Base-by-base conservation (phyloP, 768 basidiomycete genomes). In the Lanmaoa rubissima region DNA sequence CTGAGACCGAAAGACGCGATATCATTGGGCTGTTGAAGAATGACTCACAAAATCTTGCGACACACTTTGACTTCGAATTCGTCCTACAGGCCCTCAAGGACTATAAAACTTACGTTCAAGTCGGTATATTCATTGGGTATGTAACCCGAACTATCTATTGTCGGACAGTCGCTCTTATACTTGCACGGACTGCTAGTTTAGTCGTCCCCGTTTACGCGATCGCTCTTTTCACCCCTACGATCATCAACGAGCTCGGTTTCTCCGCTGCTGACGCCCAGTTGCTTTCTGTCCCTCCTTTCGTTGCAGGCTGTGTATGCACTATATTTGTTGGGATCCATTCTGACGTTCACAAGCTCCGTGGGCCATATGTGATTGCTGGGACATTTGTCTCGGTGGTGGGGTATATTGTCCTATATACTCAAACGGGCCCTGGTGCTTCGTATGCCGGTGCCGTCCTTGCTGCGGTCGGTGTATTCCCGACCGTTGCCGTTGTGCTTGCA, bases 381-480 rank as follows among this genome's bases (percentile, higher is more conserved):
- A 69, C 72, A 35, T 46, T 75, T 4, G 68, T 82, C 5, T 76
- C 81, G 0, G 65, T 85, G 47, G 69, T 82, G 11, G 84, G 83
- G 16, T 85, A 79, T 54, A 73, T 82, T 54, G 56, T 84, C 21
- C 65, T 82, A 26, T 81, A 81, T 54, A 70, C 72, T 17, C 68
- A 66, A 48, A 54, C 50, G 5, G 45, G 28, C 16, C 34, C 72
- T 9, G 56, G 53, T 9, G 51, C 53, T 46, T 73, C 70, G 4
- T 85, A 85, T 59, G 66, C 71, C 9, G 84, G 80, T 2, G 69
- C 79, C 5, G 54, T 85, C 32, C 67, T 85, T 40, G 78, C 81
- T 28, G 79, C 82, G 4, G 67, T 75, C 19, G 84, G 84, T 19
- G 78, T 82, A 7, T 84, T 71, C 61, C 81, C 85, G 1, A 78